Evolutionary conservation across 1,284 basidiomycete genomes (phyloP).

Genomic region (Irpex sp.): DNA sequence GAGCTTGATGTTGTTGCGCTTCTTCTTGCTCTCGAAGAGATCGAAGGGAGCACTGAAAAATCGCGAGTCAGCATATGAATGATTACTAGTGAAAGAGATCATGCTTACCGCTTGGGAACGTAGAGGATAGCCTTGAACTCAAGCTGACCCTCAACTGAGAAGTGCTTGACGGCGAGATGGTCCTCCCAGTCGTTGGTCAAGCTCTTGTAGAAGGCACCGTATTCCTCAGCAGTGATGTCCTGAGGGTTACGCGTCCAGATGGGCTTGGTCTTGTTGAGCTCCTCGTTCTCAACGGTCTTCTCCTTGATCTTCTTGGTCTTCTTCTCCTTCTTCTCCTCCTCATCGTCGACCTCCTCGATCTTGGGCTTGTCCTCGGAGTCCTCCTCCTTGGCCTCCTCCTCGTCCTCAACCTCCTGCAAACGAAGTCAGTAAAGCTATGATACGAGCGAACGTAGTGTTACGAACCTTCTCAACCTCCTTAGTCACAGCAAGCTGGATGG

Average conservation of each 20-base stretch:
- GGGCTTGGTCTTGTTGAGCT: slow-evolving; percentile 99
- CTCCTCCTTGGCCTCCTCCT: slow-evolving; percentile 75
- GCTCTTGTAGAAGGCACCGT: slow-evolving; percentile 98
- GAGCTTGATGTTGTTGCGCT: slow-evolving; percentile 99
- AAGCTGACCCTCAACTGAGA: slow-evolving; percentile 99
- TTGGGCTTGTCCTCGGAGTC: slow-evolving; percentile 70
- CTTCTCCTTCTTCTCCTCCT: slow-evolving; percentile 86
- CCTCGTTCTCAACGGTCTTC: slow-evolving; percentile 87
- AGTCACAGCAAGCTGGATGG: slow-evolving; percentile 96
- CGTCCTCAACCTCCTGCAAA: slow-evolving; percentile 78
- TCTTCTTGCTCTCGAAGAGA: slow-evolving; percentile 99
- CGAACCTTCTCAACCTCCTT: slow-evolving; percentile 98
- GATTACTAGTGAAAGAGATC: not conserved
- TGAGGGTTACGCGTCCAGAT: slow-evolving; percentile 98
- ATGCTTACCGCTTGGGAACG: slow-evolving; percentile 86
- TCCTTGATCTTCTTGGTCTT: slow-evolving; percentile 99
- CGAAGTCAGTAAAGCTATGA: not conserved
- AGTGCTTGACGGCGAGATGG: slow-evolving; percentile 99
- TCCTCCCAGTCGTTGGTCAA: slow-evolving; percentile 99
- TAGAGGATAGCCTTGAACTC: slow-evolving; percentile 99
- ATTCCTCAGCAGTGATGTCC: slow-evolving; percentile 93
- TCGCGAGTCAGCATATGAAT: not conserved
- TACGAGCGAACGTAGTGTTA: slow-evolving; percentile 4
- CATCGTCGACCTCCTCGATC: slow-evolving; percentile 80
- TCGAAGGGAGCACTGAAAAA: slow-evolving; percentile 87